A percentile compares a stretch with the other conserved stretches of the same genome.
Evolutionary conservation across 306 rosid genomes (phyloP).

Genomic region (Quercus alba): DNA sequence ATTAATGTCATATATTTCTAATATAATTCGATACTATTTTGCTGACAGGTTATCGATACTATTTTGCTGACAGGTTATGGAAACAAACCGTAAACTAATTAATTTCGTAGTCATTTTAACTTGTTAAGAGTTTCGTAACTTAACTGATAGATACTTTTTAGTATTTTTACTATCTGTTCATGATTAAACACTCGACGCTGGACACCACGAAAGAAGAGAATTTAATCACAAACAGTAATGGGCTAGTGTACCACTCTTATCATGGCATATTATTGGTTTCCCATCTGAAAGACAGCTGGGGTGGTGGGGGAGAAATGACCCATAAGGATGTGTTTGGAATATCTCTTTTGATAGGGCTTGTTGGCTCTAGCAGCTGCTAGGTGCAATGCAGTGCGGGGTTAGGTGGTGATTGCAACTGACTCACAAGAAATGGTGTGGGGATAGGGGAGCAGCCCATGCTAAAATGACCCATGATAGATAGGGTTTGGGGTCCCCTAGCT

Average conservation of each 20-base stretch:
- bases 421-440: conserved; percentile 50
- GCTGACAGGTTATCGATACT: no score
- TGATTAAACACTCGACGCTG: no score
- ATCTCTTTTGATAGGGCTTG: conserved; percentile 33
- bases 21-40: no score
- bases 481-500: conserved; percentile 43
- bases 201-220: neutral
- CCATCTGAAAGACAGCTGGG: conserved; percentile 59
- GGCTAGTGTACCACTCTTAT: conserved; percentile 16
- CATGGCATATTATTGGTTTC: conserved; percentile 50
- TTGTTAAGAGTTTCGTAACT: no score
- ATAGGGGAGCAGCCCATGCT: conserved; percentile 71
- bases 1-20: no score
- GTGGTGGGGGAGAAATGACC: conserved; percentile 45
- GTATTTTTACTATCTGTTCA: no score
- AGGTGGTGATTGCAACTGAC: conserved; percentile 33
- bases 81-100: no score
- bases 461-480: conserved; percentile 36
- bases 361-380: conserved; percentile 18
- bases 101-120: no score
- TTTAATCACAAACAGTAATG: conserved; percentile 15
- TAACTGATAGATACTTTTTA: no score
- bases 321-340: conserved; percentile 47
- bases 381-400: conserved; percentile 35
- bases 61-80: no score